phyloP scores from a whole-genome alignment of 2,329 filamentous ascomycete genomes.

The Arachnomyces sp. region DNA sequence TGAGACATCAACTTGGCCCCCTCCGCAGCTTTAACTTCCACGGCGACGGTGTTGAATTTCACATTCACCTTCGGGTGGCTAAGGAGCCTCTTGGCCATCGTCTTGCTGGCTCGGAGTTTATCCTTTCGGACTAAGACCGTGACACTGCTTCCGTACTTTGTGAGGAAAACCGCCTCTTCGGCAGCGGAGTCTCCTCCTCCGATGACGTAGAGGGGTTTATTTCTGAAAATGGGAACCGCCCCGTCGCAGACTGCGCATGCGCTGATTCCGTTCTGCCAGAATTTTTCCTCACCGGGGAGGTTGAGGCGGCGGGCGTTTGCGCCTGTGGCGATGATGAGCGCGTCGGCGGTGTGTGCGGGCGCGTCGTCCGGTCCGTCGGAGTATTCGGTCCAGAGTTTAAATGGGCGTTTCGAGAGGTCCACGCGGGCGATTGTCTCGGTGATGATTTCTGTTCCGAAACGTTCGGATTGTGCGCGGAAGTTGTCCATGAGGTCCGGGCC shows the following conservation, averaged over 20 bases:
- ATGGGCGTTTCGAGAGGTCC: conserved; percentile 75
- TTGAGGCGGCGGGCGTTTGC: conserved; percentile 80
- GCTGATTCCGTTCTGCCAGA: conserved; percentile 95
- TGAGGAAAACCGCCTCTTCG: conserved; percentile 94
- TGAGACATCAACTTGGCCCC: conserved; percentile 73
- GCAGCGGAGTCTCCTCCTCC: conserved; percentile 94
- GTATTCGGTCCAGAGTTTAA: conserved; percentile 91
- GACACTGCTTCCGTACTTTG: conserved; percentile 93
- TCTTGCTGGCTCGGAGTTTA: conserved; percentile 76
- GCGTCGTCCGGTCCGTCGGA: conserved; percentile 62
- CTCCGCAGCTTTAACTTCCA: conserved; percentile 76
- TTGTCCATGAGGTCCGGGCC: conserved; percentile 87
- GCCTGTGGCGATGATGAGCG: conserved; percentile 89
- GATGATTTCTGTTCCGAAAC: conserved; percentile 87
- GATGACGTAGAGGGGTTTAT: conserved; percentile 92
- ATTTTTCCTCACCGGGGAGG: conserved; percentile 82
- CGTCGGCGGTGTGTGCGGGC: conserved; percentile 74
- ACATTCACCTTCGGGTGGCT: conserved; percentile 86
- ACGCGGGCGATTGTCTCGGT: conserved; percentile 86
- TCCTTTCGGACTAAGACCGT: conserved; percentile 87
- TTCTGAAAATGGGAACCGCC: conserved; percentile 92
- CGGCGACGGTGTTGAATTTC: conserved; percentile 71
- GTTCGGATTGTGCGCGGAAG: conserved; percentile 86
- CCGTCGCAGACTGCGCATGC: conserved; percentile 97
- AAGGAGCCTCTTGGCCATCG: conserved; percentile 82